phyloP scores from a whole-genome alignment of 352 stramenopile genomes.

The Pythium rhizo-oryzae region DNA sequence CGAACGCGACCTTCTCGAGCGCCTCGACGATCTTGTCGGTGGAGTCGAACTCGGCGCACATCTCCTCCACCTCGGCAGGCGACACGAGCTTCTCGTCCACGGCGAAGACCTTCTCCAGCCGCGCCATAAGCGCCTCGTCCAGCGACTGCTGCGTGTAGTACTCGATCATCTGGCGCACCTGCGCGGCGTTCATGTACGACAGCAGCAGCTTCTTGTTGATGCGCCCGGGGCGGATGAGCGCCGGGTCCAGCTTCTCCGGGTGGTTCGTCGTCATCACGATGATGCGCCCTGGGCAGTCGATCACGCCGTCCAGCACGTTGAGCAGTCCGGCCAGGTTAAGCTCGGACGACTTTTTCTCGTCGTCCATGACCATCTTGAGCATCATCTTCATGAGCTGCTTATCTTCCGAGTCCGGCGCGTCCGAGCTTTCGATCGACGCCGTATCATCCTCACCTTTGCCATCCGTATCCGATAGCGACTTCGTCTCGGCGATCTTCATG shows the following conservation, averaged over 20 bases:
- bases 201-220: conserved; percentile 90
- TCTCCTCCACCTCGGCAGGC: conserved; percentile 56
- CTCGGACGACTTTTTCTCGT: conserved; percentile 39
- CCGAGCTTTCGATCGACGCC: conserved; percentile 5
- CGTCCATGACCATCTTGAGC: conserved; percentile 32
- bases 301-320: conserved; percentile 92
- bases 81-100: conserved; percentile 11
- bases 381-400: conserved; percentile 21
- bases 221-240: conserved; percentile 88
- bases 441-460: conserved; percentile 25
- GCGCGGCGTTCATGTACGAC: conserved; percentile 49
- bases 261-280: conserved; percentile 95
- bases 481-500: conserved; percentile 16
- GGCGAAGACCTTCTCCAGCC: conserved; percentile 21
- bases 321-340: conserved; percentile 85
- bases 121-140: conserved; percentile 22
- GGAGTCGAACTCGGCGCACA: conserved; percentile 50
- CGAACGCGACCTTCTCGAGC: conserved; percentile 1
- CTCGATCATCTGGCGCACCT: conserved; percentile 70
- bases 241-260: conserved; percentile 91
- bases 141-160: conserved; percentile 59
- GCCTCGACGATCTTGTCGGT: conserved; percentile 3
- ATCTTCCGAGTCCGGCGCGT: neutral
- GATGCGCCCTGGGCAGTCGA: conserved; percentile 89
- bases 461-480: neutral